Evolutionary conservation across 2,329 filamentous ascomycete species (phyloP), one percentile per base, ranked within the genome.

Genomic region (Scytalidium lignicola): DNA sequence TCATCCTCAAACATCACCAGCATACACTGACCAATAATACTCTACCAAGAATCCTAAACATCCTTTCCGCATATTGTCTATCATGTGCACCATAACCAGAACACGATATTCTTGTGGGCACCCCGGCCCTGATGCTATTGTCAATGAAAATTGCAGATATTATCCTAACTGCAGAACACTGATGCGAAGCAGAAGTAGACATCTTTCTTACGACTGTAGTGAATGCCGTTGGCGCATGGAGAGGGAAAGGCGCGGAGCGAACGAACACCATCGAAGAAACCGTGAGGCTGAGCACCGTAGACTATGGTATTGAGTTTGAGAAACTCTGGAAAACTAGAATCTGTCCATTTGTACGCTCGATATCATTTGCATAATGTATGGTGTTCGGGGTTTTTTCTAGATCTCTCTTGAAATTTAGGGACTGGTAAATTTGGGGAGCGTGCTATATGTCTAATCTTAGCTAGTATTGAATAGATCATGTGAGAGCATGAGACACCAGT

Each of bases 181-280:
- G 41, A 20, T 43, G 18, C 19, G 41, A 20, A 22, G 22, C 7
- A 20, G 22, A 21, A 43, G 41, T n/a, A 22, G 41, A 43, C 18
- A 43, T 15, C 19, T 43, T 26, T 9, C 41, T 5, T 43, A 21
- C 17, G 19, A 20, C 9, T 37, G 19, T 19, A 19, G 19, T 39
- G 44, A 22, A 15, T 43, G 43, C 44, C 41, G 48, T 20, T 42
- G 43, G 45, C 26, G 41, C 45, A 32, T 45, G 18, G 50, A 48
- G 18, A 50, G 40, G 21, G 47, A 52, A 21, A 44, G 22, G 17
- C 18, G 37, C n/a, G 12, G 17, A 17, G 19, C 13, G 19, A 13
- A 22, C 29, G 50, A 42, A 18, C 22, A 44, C 15, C 41, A 40
- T n/a, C 32, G 32, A 17, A 37, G 32, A 37, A 5, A n/a, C 4